phyloP scores from a whole-genome alignment of 1,139 yeast genomes.

The Pichia inconspicua region DNA sequence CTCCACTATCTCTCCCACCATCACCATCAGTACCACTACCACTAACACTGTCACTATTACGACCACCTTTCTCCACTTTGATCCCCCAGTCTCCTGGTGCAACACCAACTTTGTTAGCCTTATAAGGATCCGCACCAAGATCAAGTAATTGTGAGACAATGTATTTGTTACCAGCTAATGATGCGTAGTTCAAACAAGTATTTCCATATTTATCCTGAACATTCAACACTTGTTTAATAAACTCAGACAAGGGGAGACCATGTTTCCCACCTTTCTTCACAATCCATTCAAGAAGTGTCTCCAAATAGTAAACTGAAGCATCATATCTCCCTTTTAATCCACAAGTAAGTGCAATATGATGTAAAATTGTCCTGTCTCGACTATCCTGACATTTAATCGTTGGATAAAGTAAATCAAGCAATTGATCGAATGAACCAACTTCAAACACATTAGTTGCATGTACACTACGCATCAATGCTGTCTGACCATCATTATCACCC shows the following conservation, averaged over 20 bases:
- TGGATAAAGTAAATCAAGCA: slow-evolving; percentile 69
- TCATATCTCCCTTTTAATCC: slow-evolving; percentile 63
- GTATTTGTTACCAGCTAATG: slow-evolving; percentile 76
- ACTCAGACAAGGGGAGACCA: slow-evolving; percentile 48
- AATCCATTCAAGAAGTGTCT: slow-evolving; percentile 74
- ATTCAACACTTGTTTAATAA: slow-evolving; percentile 62
- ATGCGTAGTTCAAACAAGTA: slow-evolving; percentile 83
- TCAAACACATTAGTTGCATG: slow-evolving; percentile 84
- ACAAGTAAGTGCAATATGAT: slow-evolving; percentile 78
- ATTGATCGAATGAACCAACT: slow-evolving; percentile 59
- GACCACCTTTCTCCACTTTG: slow-evolving; percentile 11
- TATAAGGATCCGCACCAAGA: slow-evolving; percentile 75
- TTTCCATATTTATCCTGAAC: slow-evolving; percentile 81
- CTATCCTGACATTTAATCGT: slow-evolving; percentile 69
- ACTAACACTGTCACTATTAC: neutral
- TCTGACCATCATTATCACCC: slow-evolving; percentile 82
- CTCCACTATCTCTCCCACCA: neutral
- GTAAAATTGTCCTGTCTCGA: slow-evolving; percentile 78
- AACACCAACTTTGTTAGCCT: slow-evolving; percentile 77
- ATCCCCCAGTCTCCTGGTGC: slow-evolving; percentile 83
- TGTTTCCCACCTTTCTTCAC: slow-evolving; percentile 43
- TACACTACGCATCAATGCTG: slow-evolving; percentile 82
- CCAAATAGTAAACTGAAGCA: slow-evolving; percentile 69
- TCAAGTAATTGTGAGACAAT: slow-evolving; percentile 74
- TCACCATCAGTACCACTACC: neutral